Evolutionary conservation across 139 green algal species (phyloP).

Genomic region (Picochlorum sp.): DNA sequence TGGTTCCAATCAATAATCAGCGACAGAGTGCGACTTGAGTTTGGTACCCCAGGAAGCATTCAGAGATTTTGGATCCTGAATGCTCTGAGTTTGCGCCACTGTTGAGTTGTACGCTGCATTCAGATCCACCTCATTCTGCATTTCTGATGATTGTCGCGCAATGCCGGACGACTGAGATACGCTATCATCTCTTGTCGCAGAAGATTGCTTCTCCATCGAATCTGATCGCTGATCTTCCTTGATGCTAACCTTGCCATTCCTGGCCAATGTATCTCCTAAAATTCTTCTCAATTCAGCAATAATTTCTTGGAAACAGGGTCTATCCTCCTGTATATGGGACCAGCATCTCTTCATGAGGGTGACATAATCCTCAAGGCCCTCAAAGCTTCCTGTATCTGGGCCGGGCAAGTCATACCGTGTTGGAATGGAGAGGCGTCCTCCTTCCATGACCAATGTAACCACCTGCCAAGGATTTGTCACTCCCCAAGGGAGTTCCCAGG

Average conservation of each 20-base stretch:
- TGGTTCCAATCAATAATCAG: not conserved
- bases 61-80: not conserved
- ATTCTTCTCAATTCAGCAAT: constrained; percentile 35
- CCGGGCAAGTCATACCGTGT: constrained; percentile 36
- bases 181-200: not conserved
- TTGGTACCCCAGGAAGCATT: not conserved
- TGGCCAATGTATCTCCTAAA: constrained; percentile 5
- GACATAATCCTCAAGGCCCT: constrained; percentile 36
- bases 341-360: constrained; percentile 66
- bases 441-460: constrained; percentile 49
- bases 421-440: constrained; percentile 51
- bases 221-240: not conserved
- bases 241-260: not conserved
- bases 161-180: too few species aligned
- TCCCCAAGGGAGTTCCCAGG: constrained; percentile 74
- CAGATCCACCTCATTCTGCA: not conserved
- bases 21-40: not conserved
- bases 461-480: constrained; percentile 53
- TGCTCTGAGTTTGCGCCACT: constrained; percentile 1
- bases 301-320: constrained; percentile 55
- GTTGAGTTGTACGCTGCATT: not conserved
- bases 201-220: too few species aligned
- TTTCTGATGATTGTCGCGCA: not conserved
- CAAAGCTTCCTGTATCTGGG: constrained; percentile 15
- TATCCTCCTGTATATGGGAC: constrained; percentile 26